Base-by-base conservation (phyloP, 2,329 filamentous ascomycete genomes). In the Botrytis squamosa region DNA sequence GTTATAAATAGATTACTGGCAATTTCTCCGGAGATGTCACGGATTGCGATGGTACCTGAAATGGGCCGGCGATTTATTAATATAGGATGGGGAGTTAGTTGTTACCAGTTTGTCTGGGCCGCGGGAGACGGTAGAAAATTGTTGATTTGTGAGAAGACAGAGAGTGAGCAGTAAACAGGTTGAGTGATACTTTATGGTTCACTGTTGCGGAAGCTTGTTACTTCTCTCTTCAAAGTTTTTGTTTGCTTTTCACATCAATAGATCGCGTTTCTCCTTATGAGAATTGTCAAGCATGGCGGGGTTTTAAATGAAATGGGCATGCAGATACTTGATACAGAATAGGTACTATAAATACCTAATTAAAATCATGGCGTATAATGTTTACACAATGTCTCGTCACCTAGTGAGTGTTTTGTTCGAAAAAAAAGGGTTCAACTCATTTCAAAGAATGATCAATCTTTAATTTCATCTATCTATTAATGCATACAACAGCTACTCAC, bases 51-150 rank as follows among this genome's bases (percentile, higher is more conserved):
- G 6, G 12, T 40, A 42, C 6, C 25, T 20, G 38, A 7, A n/a
- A 5, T 8, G 1, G 38, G 6, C n/a, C 0, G 10, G 25, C 1
- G 7, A n/a, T 3, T 14, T 29, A 4, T 42, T 29, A 9, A 25
- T 63, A 3, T 2, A 14, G 14, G 36, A 40, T 18, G 14, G 6
- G 14, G 0, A 7, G 3, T n/a, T 40, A 8, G 2, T 10, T 63
- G 36, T 25, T 63, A 40, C 38, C 36, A 42, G 22, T 29, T 42
- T 14, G 22, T 42, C 38, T 63, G 38, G 38, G 38, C 20, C 6
- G 60, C 60, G 36, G 22, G 20, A n/a, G 5, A 18, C 25, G 25
- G 25, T 63, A 42, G 22, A 63, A 63, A 25, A 29, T 42, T 63
- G 38, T 18, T 42, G 38, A n/a, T 42, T 29, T 40, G 25, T 42